Evolutionary conservation across 1,139 yeast species (phyloP), one percentile per base, ranked within the genome.

Genomic region (Ashbya aceris): DNA sequence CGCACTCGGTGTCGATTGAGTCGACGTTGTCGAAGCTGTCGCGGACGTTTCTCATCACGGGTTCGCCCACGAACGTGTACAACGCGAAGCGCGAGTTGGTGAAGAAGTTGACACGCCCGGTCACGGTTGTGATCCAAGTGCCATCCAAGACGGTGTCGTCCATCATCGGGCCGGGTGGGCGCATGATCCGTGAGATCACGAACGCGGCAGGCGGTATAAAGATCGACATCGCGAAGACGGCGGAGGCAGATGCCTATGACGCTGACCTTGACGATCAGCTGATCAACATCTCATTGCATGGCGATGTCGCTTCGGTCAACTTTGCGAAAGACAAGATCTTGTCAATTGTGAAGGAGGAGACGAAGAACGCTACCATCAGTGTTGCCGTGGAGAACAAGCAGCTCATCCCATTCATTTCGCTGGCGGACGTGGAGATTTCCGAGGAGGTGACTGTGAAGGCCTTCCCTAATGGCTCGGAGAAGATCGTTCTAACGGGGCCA

Each of bases 101-200:
- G 48, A 79, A 78, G 58, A 83, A 78, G 53, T 73, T 91, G 60
- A 80, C 95, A 32, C 82, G 82, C 61, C 89, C 93, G 38, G 76
- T 84, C 43, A 68, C 68, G 11, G 67, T 76, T 40, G 64, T 70
- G 33, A 74, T 91, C 58, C 64, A 70, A 37, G 77, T 91, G 44
- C 97, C 98, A 33, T 75, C 91, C 26, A 76, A 76, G 52, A 74
- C 86, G 42, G 77, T 95, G 62, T 74, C 95, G 3, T 74, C 77
- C 45, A 76, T 93, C 49, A 87, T 93, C 65, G 99, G 99, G 45
- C 75, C 91, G 38, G 84, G 81, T 62, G 99, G 98, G 57, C 74
- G 74, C 52, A 83, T 73, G 49, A 76, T 93, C 63, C 83, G 79
- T 58, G 87, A 91, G 45, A 84, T 93, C 53, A 73, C 83, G 44